These are phyloP conservation scores for Metarhizium robertsii DNA, from an alignment of 2,329 filamentous ascomycete species.

Conservation along the genomic window DNA sequence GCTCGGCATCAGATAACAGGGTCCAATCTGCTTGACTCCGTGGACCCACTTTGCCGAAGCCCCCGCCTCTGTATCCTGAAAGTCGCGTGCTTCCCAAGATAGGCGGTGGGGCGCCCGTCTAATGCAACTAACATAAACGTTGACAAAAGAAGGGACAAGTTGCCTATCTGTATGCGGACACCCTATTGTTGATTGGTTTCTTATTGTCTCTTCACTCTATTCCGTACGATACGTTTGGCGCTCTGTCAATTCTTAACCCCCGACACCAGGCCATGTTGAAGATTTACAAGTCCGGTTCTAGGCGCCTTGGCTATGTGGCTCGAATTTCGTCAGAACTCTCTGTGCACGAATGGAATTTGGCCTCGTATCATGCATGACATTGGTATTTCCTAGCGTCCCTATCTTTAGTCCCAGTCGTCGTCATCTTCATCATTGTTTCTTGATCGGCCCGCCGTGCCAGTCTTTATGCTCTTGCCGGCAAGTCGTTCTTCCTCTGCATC, in stretches of 20 bases:
- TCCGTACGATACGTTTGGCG: too few relatives aligned
- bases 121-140: neutral
- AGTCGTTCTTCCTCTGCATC: slow-evolving; percentile 51
- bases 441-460: slow-evolving; percentile 37
- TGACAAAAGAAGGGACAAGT: too few relatives aligned
- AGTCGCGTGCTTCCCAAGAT: neutral
- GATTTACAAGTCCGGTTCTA: neutral
- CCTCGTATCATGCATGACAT: too few relatives aligned
- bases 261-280: neutral
- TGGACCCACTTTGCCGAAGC: neutral
- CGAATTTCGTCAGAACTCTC: neutral
- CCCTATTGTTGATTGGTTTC: too few relatives aligned
- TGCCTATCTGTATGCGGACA: neutral
- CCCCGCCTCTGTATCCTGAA: neutral
- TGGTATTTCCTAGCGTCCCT: too few relatives aligned
- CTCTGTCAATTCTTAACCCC: too few relatives aligned
- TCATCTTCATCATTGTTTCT: slow-evolving; percentile 32
- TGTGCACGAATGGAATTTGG: too few relatives aligned
- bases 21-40: slow-evolving; percentile 1
- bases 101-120: neutral
- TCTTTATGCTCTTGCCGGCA: slow-evolving; percentile 37
- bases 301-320: neutral
- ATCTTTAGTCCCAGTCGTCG: slow-evolving; percentile 52
- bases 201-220: too few relatives aligned
- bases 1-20: neutral